These are phyloP conservation scores for Cladosporium sp. DNA, from an alignment of 2,329 filamentous ascomycete genomes.

Conservation along the genomic window DNA sequence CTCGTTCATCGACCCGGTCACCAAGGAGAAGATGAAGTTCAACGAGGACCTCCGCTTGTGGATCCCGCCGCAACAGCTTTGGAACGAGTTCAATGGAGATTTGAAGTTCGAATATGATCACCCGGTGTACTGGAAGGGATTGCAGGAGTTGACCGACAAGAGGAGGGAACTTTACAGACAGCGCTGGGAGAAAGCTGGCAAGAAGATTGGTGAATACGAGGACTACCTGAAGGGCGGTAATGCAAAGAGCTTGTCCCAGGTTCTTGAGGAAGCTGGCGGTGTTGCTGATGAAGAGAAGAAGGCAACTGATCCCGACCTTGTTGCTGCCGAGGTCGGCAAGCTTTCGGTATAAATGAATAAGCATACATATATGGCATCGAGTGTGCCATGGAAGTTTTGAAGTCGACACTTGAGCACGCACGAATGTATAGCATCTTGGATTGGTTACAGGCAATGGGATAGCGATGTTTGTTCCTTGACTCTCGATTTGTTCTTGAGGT, in stretches of 20 bases:
- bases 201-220: conserved; percentile 80
- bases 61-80: conserved; percentile 76
- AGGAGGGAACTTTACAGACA: conserved; percentile 59
- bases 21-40: conserved; percentile 92
- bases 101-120: conserved; percentile 93
- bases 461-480: too few relatives aligned
- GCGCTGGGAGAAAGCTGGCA: conserved; percentile 77
- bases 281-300: conserved; percentile 3
- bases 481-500: too few relatives aligned
- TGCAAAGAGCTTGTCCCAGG: conserved; percentile 26
- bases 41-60: conserved; percentile 85
- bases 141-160: conserved; percentile 66
- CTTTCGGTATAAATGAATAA: conserved; percentile 17
- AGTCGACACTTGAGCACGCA: too few relatives aligned
- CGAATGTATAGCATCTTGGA: not conserved
- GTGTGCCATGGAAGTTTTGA: too few relatives aligned
- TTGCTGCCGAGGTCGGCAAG: conserved; percentile 19
- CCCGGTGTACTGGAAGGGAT: conserved; percentile 78
- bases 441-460: too few relatives aligned
- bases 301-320: conserved; percentile 15
- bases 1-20: conserved; percentile 93
- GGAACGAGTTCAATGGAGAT: conserved; percentile 72
- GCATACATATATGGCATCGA: not conserved
- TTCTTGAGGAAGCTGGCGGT: conserved; percentile 16
- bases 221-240: conserved; percentile 74